phyloP scores from a whole-genome alignment of 148 eudicot genomes.

The Heliosperma pusillum region DNA sequence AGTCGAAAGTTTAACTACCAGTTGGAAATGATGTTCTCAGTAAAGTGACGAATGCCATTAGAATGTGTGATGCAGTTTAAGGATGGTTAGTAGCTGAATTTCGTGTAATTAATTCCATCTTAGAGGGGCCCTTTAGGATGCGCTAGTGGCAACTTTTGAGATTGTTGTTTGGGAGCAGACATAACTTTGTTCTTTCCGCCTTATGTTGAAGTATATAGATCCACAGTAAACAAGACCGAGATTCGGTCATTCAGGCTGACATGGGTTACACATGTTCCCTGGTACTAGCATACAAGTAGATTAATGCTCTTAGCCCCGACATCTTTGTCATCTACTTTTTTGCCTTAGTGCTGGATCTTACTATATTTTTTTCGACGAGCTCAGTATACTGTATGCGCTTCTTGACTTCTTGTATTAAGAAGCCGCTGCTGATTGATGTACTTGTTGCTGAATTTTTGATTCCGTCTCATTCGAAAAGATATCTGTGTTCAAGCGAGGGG shows the following conservation, averaged over 20 bases:
- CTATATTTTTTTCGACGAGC: background rate
- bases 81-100: background rate
- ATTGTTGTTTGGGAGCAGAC: background rate
- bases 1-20: background rate
- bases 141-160: background rate
- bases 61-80: background rate
- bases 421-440: too few relatives aligned
- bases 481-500: background rate
- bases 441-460: too few relatives aligned
- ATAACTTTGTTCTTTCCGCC: background rate
- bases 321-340: background rate
- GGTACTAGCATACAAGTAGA: background rate
- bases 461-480: too few relatives aligned
- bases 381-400: background rate
- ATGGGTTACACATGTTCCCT: background rate
- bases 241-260: background rate
- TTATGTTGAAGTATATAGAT: background rate
- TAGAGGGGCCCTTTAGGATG: background rate
- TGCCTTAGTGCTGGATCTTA: background rate
- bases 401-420: background rate
- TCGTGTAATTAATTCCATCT: background rate
- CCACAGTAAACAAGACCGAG: background rate
- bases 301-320: background rate
- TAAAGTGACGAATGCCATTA: background rate
- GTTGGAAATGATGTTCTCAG: background rate